A percentile compares a stretch with the other conserved stretches of the same genome.
phyloP scores from a whole-genome alignment of 805 yeast genomes.

The Nakazawaea populi region DNA sequence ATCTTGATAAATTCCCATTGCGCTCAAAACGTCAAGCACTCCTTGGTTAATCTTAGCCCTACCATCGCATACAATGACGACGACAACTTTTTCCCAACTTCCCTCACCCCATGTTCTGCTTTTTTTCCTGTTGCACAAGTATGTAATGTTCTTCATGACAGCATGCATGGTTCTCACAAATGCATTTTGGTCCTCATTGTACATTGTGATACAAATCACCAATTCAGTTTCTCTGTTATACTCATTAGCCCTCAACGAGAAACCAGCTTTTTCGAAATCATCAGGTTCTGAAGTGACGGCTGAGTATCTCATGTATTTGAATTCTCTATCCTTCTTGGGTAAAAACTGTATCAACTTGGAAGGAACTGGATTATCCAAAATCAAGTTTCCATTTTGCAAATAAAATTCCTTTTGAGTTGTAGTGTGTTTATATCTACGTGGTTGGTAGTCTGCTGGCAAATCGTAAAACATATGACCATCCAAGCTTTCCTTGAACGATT shows the following conservation, averaged over 20 bases:
- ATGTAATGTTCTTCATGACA: constrained; percentile 87
- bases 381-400: constrained; percentile 75
- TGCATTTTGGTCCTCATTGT: constrained; percentile 87
- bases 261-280: constrained; percentile 73
- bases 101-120: constrained; percentile 93
- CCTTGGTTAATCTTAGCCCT: constrained; percentile 82
- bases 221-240: constrained; percentile 88
- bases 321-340: constrained; percentile 89
- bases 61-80: constrained; percentile 89
- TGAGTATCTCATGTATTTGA: constrained; percentile 92
- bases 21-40: constrained; percentile 82
- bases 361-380: constrained; percentile 92
- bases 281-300: constrained; percentile 96
- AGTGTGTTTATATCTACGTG: constrained; percentile 29
- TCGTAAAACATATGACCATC: constrained; percentile 26
- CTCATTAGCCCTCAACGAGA: constrained; percentile 80
- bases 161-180: constrained; percentile 93
- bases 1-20: constrained; percentile 95
- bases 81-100: constrained; percentile 96
- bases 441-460: constrained; percentile 26
- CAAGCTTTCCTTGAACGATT: constrained; percentile 14
- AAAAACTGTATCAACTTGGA: constrained; percentile 78
- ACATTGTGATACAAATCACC: constrained; percentile 92
- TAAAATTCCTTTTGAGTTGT: constrained; percentile 56
- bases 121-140: constrained; percentile 72